Conservation (phyloP, 108 stramenopile genomes). For the Fragilariopsis cylindrus region DNA sequence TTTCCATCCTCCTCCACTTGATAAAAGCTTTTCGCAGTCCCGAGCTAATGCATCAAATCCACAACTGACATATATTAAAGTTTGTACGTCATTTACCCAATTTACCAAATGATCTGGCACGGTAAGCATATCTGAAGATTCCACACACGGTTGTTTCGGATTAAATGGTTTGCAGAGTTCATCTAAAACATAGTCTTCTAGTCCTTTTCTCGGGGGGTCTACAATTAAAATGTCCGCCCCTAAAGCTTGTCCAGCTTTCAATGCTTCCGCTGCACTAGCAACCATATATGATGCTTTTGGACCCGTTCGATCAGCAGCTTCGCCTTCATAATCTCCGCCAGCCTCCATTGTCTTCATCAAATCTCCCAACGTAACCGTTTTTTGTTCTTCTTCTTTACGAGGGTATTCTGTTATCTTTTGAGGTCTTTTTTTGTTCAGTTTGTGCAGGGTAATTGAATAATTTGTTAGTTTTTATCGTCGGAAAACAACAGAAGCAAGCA, state of each 20-base stretch:
- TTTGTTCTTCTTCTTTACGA: neutral
- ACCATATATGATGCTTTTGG: constrained; percentile 62
- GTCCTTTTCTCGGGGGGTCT: constrained; percentile 93
- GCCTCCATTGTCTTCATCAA: constrained; percentile 37
- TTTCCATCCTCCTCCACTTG: constrained; percentile 78
- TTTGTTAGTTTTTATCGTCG: neutral
- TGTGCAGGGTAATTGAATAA: neutral
- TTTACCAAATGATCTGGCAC: constrained; percentile 59
- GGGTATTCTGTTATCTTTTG: constrained; percentile 13
- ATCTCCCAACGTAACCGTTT: constrained; percentile 36
- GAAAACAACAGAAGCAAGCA: neutral
- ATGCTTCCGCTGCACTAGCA: constrained; percentile 76
- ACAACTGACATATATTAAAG: constrained; percentile 96
- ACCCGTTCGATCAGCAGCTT: constrained; percentile 16
- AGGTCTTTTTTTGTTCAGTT: constrained; percentile 3
- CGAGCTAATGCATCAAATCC: constrained; percentile 96
- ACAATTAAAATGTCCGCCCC: constrained; percentile 92
- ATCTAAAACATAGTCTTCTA: constrained; percentile 83
- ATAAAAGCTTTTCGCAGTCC: constrained; percentile 77
- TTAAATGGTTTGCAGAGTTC: constrained; percentile 74
- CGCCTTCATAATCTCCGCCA: constrained; percentile 15
- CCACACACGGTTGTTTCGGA: constrained; percentile 65
- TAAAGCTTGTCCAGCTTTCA: constrained; percentile 79
- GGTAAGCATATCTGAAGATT: constrained; percentile 47
- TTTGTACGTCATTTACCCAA: constrained; percentile 75